Base-by-base conservation (phyloP, 2,329 filamentous ascomycete genomes). In the Lomentospora prolificans region DNA sequence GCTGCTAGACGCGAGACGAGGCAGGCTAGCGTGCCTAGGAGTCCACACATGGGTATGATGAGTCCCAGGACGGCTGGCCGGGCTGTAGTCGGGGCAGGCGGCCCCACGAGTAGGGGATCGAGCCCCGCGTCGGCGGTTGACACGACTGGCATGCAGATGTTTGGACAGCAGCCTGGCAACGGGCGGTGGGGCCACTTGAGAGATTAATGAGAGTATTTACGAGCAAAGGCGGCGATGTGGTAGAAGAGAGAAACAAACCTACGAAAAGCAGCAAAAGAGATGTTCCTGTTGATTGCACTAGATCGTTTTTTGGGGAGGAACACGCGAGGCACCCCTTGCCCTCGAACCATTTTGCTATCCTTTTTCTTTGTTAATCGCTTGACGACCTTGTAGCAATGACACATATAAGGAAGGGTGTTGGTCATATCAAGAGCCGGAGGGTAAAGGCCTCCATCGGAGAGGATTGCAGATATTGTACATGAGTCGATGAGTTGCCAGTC, bases 1-100 rank as follows among this genome's bases (percentile, higher is more conserved):
- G 78, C 72, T 58, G 73, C 72, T 17, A 74, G 80, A 4, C 71
- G 80, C 50, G 79, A 81, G 65, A 83, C 80, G 3, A 69, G 80
- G 33, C 75, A 78, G 62, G 72, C 69, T 54, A 82, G 79, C 60
- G 78, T 81, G 22, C 80, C 80, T 52, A 76, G 77, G 22, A 82
- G 79, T 62, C 80, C 80, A n/a, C 72, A 77, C 5, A 69, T 76
- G 60, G 71, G 73, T 30, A 68, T 80, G 54, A 75, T 80, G 69
- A 81, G 79, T 58, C 79, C 79, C 2, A 69, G 67, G n/a, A 55
- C 64, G 4, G n/a, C 66, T 67, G 25, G 65, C 67, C 12, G 70
- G 73, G 30, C 30, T 33, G 30, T 12, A 33, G 7, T 12, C 7
- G 30, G 30, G 30, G 30, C 12, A 33, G 30, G 30, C 7, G 30